phyloP scores from a whole-genome alignment of 2,329 filamentous ascomycete species.

The Eutypa lata region DNA sequence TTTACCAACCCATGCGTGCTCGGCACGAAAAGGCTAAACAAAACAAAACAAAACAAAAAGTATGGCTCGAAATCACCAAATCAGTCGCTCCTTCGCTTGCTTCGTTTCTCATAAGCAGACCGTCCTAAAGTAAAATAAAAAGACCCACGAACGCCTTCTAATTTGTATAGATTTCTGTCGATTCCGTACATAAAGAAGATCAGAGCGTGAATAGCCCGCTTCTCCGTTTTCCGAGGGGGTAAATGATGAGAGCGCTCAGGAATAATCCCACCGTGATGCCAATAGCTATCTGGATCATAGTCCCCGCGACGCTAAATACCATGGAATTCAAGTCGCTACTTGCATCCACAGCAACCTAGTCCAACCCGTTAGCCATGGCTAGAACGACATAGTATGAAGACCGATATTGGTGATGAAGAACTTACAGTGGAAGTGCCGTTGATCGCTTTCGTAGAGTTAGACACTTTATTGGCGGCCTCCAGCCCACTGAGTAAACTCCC shows the following conservation, averaged over 20 bases:
- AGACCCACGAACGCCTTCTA: conserved; percentile 5
- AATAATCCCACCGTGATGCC: conserved; percentile 50
- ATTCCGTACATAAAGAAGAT: conserved; percentile 2
- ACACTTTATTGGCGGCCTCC: conserved; percentile 51
- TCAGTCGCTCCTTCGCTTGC: no score
- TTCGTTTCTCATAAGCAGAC: no score
- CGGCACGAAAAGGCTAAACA: no score
- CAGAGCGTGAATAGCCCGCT: conserved; percentile 49
- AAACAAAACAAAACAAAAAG: no score
- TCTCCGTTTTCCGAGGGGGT: conserved; percentile 47
- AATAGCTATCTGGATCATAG: conserved; percentile 52
- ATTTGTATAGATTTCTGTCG: background rate
- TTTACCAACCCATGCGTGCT: no score
- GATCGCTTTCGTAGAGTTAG: conserved; percentile 31
- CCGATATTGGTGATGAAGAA: background rate
- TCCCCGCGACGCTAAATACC: conserved; percentile 44
- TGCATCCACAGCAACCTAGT: conserved; percentile 19
- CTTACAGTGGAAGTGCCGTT: conserved; percentile 33
- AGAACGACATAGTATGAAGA: background rate
- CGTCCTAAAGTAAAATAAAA: background rate
- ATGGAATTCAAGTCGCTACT: conserved; percentile 34
- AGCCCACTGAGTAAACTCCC: conserved; percentile 59
- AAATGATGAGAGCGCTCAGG: conserved; percentile 45
- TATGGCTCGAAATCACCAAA: no score
- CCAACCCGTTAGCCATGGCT: conserved; percentile 7